Conservation (phyloP, 129 eudicot species). For the Lactuca saligna region DNA sequence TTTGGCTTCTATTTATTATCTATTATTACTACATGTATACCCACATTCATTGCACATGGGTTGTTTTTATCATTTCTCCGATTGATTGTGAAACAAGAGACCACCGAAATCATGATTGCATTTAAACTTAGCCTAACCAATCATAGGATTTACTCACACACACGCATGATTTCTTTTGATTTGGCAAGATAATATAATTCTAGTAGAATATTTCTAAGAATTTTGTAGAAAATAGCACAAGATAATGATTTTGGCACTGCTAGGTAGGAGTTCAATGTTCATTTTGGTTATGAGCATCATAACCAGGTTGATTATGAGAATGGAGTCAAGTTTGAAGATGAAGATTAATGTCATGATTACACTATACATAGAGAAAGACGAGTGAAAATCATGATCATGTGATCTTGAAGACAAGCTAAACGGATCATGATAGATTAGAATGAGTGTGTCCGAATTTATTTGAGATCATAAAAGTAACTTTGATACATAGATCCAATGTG, state of each 20-base stretch:
- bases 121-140: constrained; percentile 7
- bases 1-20: not conserved
- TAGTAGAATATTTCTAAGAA: not conserved
- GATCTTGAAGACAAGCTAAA: constrained; percentile 10
- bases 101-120: constrained; percentile 14
- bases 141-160: constrained; percentile 15
- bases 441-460: not conserved
- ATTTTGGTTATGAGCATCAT: not conserved
- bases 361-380: not conserved
- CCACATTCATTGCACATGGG: constrained; percentile 33
- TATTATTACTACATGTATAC: constrained; percentile 6
- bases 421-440: not conserved
- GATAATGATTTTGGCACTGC: constrained; percentile 3
- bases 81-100: constrained; percentile 26
- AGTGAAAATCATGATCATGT: constrained; percentile 2
- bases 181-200: constrained; percentile 4
- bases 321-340: constrained; percentile 17
- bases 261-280: not conserved
- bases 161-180: constrained; percentile 1
- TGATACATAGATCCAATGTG: constrained; percentile 4
- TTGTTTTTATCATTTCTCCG: constrained; percentile 25
- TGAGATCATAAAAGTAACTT: constrained; percentile 3
- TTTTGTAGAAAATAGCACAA: not conserved
- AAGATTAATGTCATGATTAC: not conserved
- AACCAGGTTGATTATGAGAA: not conserved